A percentile compares a stretch with the other conserved stretches of the same genome.
phyloP scores from a whole-genome alignment of 106 monocot species.

The Dendrobium huoshanense region DNA sequence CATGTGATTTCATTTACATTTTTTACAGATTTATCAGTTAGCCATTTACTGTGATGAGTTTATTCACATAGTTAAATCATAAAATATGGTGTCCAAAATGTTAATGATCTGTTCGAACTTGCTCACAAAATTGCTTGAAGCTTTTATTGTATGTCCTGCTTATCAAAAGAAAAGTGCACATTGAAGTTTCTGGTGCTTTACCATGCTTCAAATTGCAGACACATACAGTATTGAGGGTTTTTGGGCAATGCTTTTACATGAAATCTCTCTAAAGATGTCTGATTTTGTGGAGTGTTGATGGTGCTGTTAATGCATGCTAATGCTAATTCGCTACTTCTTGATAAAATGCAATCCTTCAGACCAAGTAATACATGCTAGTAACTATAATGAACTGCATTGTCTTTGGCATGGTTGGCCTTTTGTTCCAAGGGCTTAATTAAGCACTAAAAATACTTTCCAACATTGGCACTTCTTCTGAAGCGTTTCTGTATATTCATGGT shows the following conservation, averaged over 20 bases:
- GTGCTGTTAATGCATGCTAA: not conserved
- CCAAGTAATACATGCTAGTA: too few relatives aligned
- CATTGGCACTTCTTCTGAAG: too few relatives aligned
- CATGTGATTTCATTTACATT: not conserved
- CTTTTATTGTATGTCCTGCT: not conserved
- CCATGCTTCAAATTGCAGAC: not conserved
- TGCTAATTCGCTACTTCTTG: not conserved
- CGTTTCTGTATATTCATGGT: too few relatives aligned
- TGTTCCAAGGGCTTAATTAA: too few relatives aligned
- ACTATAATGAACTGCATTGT: too few relatives aligned
- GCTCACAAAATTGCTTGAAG: not conserved
- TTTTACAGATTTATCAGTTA: not conserved
- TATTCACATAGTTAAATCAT: not conserved
- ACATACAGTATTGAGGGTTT: not conserved
- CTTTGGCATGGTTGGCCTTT: too few relatives aligned
- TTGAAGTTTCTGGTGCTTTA: not conserved
- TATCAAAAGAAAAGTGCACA: not conserved
- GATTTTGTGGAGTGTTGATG: not conserved
- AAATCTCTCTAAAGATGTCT: too few relatives aligned
- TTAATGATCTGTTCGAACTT: not conserved
- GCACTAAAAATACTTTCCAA: too few relatives aligned
- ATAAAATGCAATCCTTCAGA: too few relatives aligned
- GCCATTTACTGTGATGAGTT: not conserved
- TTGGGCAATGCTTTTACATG: not conserved
- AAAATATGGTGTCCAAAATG: not conserved